Percentiles rank a stretch among this genome's conserved stretches.
These are phyloP conservation scores for Wickerhamiella occidentalis DNA, from an alignment of 805 yeast genomes.

Conservation along the genomic window DNA sequence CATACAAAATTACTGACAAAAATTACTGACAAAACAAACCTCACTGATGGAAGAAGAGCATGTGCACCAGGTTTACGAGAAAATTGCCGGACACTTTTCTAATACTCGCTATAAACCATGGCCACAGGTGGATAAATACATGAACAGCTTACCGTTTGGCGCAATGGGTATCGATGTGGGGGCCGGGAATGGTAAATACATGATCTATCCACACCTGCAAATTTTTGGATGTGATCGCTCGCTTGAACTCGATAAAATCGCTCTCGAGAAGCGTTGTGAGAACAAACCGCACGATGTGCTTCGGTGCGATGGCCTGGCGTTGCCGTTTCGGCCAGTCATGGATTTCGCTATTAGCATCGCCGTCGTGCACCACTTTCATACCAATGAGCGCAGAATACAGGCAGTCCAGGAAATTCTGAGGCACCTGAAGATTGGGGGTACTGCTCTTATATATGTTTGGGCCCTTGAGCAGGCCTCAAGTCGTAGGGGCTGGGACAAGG, in stretches of 20 bases:
- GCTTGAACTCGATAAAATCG: slow-evolving; percentile 28
- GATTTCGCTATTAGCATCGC: slow-evolving; percentile 94
- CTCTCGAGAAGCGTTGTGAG: slow-evolving; percentile 46
- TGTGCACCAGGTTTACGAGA: slow-evolving; percentile 89
- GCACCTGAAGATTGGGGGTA: slow-evolving; percentile 47
- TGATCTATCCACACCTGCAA: slow-evolving; percentile 53
- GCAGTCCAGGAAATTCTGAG: slow-evolving; percentile 63
- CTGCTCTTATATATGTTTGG: slow-evolving; percentile 84
- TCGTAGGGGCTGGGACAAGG: slow-evolving; percentile 81
- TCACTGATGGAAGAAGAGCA: slow-evolving; percentile 50
- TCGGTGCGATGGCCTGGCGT: slow-evolving; percentile 66
- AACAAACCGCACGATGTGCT: slow-evolving; percentile 43
- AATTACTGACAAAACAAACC: not conserved
- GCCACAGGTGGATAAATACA: slow-evolving; percentile 80
- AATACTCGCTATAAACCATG: slow-evolving; percentile 92
- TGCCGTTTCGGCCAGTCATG: slow-evolving; percentile 45
- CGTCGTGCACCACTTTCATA: slow-evolving; percentile 91
- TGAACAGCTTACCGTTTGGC: slow-evolving; percentile 38
- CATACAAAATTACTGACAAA: slow-evolving; percentile 35
- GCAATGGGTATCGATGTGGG: slow-evolving; percentile 85
- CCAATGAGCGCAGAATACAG: slow-evolving; percentile 59
- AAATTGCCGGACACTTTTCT: slow-evolving; percentile 86
- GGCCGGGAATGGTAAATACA: slow-evolving; percentile 93
- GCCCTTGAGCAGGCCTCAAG: slow-evolving; percentile 85
- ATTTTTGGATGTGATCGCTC: slow-evolving; percentile 51